A percentile compares a stretch with the other conserved stretches of the same genome.
Evolutionary conservation across 2,329 filamentous ascomycete species (phyloP).

Genomic region (Blastomyces gilchristii): DNA sequence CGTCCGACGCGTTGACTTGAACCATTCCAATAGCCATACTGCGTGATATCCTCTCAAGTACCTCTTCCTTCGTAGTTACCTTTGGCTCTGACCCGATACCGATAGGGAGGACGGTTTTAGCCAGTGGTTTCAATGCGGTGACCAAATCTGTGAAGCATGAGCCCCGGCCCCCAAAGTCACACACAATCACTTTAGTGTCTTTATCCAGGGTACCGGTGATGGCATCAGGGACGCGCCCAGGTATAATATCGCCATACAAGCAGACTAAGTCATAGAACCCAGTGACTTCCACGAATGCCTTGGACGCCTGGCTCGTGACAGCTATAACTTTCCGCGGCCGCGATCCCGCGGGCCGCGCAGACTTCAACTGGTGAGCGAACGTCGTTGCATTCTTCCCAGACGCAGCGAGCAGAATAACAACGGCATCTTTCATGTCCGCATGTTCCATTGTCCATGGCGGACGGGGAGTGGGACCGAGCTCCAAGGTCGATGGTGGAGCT

Average conservation of each 20-base stretch:
- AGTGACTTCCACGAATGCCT: slow-evolving; percentile 8
- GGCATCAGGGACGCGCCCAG: background rate
- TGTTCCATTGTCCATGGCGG: slow-evolving; percentile 18
- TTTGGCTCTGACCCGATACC: slow-evolving; percentile 6
- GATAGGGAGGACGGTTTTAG: background rate
- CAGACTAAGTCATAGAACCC: slow-evolving; percentile 3
- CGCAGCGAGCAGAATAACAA: slow-evolving; percentile 17
- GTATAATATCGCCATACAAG: background rate
- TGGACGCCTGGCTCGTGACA: slow-evolving; percentile 18
- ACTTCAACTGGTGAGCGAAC: slow-evolving; percentile 18
- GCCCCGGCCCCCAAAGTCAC: background rate
- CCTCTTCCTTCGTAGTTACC: background rate
- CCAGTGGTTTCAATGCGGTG: background rate
- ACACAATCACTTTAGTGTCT: slow-evolving; percentile 2
- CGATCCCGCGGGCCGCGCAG: slow-evolving; percentile 13
- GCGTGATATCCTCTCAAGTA: background rate
- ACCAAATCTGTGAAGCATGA: background rate
- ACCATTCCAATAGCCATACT: background rate
- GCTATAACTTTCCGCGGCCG: slow-evolving; percentile 15
- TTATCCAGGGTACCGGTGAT: background rate
- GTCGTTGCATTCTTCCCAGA: slow-evolving; percentile 20
- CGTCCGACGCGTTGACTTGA: slow-evolving; percentile 4
- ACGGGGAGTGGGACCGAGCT: background rate
- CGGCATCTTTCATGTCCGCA: slow-evolving; percentile 13
- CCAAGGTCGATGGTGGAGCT: slow-evolving; percentile 11